Conservation (phyloP, 2,329 filamentous ascomycete species). For the Diaporthe batatas region DNA sequence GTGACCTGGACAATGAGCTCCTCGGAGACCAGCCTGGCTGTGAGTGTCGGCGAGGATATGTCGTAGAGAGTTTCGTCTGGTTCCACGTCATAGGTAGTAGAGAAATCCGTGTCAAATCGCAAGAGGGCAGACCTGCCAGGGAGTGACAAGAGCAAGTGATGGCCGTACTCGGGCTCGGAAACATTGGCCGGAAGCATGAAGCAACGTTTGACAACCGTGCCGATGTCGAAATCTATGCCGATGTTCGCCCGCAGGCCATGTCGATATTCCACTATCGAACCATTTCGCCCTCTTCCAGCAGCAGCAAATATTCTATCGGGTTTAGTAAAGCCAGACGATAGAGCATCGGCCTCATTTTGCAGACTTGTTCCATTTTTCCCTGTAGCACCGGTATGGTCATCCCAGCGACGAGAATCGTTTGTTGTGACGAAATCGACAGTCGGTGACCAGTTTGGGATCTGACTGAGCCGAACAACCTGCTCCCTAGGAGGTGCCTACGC, state of each 20-base stretch:
- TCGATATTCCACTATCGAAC: slow-evolving; percentile 76
- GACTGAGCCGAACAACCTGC: slow-evolving; percentile 66
- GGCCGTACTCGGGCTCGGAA: slow-evolving; percentile 47
- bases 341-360: slow-evolving; percentile 55
- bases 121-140: slow-evolving; percentile 64
- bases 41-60: slow-evolving; percentile 65
- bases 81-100: slow-evolving; percentile 58
- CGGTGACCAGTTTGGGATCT: slow-evolving; percentile 75
- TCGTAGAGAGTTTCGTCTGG: slow-evolving; percentile 63
- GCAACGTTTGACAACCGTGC: slow-evolving; percentile 61
- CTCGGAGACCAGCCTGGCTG: slow-evolving; percentile 54
- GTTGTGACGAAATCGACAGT: slow-evolving; percentile 68
- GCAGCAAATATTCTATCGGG: slow-evolving; percentile 76
- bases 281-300: slow-evolving; percentile 72
- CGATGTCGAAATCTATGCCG: slow-evolving; percentile 67
- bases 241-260: slow-evolving; percentile 78
- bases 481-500: slow-evolving; percentile 67
- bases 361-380: slow-evolving; percentile 44
- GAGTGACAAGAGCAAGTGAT: slow-evolving; percentile 62
- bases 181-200: slow-evolving; percentile 62
- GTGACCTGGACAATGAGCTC: slow-evolving; percentile 67
- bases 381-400: slow-evolving; percentile 43
- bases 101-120: slow-evolving; percentile 62
- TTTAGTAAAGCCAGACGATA: slow-evolving; percentile 57
- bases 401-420: slow-evolving; percentile 52